Conservation (phyloP, 1,284 basidiomycete species). For the Cutaneotrichosporon sp. region DNA sequence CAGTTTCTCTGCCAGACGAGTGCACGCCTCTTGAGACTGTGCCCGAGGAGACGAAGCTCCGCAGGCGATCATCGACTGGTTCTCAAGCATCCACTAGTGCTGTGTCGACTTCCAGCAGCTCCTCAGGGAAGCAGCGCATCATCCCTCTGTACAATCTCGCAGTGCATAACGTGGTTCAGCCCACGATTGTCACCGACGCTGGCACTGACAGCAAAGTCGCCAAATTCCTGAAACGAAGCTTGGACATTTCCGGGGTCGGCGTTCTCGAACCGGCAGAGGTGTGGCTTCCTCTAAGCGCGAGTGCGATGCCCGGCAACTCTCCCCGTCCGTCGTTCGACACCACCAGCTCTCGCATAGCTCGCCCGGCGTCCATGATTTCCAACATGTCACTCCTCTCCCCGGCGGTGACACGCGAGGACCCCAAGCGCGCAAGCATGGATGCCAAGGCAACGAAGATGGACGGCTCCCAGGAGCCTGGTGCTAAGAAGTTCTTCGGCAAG, state of each 20-base stretch:
- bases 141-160: conserved; percentile 91
- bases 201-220: conserved; percentile 94
- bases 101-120: conserved; percentile 7
- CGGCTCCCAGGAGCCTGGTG: conserved; percentile 19
- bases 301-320: conserved; percentile 1
- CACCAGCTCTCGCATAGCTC: background rate
- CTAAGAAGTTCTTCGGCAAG: conserved; percentile 65
- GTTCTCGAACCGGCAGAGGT: conserved; percentile 77
- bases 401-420: conserved; percentile 24
- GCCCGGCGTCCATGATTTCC: conserved; percentile 34
- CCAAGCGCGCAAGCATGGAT: conserved; percentile 24
- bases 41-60: background rate
- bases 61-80: background rate
- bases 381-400: conserved; percentile 31
- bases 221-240: conserved; percentile 74
- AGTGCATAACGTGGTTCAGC: conserved; percentile 81
- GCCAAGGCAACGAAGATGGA: conserved; percentile 21
- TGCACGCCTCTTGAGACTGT: background rate
- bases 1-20: background rate
- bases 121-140: conserved; percentile 55
- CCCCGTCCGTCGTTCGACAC: conserved; percentile 14
- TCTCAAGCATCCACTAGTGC: conserved; percentile 1
- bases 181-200: conserved; percentile 62
- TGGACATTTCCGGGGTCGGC: conserved; percentile 75
- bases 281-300: conserved; percentile 49